phyloP scores from a whole-genome alignment of 1,284 basidiomycete species.

The Malassezia slooffiae region DNA sequence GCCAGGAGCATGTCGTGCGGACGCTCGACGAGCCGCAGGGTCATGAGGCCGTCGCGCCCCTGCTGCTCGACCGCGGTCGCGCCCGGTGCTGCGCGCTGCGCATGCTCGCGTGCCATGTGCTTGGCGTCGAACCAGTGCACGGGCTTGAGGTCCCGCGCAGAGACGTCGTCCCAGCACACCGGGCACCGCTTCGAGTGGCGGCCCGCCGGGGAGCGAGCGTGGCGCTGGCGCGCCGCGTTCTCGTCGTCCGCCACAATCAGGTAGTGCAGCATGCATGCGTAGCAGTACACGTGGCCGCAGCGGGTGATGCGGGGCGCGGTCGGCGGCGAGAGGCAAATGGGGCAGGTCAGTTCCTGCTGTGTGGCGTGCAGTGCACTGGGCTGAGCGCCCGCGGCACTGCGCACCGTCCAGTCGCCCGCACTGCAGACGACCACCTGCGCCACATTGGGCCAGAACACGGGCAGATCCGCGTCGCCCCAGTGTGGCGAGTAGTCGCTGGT shows the following conservation, averaged over 20 bases:
- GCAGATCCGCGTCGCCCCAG: constrained; percentile 41
- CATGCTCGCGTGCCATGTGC: constrained; percentile 19
- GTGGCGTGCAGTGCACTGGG: not conserved
- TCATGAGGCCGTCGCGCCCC: constrained; percentile 54
- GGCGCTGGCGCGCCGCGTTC: constrained; percentile 6
- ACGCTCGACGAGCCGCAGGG: constrained; percentile 75
- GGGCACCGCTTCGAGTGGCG: constrained; percentile 56
- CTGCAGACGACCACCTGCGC: constrained; percentile 86
- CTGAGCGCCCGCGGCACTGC: not conserved
- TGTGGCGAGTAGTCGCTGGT: constrained; percentile 41
- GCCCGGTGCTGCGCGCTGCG: constrained; percentile 13
- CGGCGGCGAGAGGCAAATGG: constrained; percentile 85
- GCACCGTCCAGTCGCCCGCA: constrained; percentile 46
- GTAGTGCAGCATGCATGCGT: constrained; percentile 57
- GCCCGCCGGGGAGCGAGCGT: constrained; percentile 4
- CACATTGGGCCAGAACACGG: constrained; percentile 59
- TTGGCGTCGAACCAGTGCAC: constrained; percentile 56
- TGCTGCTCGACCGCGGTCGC: constrained; percentile 10
- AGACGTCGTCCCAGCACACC: constrained; percentile 87
- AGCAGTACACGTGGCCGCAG: constrained; percentile 71
- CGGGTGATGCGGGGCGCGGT: constrained; percentile 90
- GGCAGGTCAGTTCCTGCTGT: constrained; percentile 56
- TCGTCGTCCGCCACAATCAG: constrained; percentile 49
- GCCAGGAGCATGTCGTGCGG: constrained; percentile 93
- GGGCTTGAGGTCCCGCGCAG: constrained; percentile 78